phyloP scores from a whole-genome alignment of 2,329 filamentous ascomycete species.

The Seiridium cupressi region DNA sequence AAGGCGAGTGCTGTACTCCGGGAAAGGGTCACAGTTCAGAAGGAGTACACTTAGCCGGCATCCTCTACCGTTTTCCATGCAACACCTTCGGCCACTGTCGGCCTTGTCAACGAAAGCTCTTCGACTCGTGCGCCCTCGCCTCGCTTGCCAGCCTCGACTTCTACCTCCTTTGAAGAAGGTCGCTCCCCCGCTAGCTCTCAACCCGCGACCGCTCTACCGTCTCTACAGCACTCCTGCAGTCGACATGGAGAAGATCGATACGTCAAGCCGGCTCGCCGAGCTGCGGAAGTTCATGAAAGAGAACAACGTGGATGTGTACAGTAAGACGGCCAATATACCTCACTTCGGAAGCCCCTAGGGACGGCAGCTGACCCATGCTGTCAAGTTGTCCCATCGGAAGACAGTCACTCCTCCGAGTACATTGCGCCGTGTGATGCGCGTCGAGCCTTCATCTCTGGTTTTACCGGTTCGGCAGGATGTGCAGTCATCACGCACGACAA shows the following conservation, averaged over 20 bases:
- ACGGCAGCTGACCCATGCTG: constrained; percentile 19
- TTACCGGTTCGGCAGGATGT: constrained; percentile 91
- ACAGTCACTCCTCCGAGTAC: constrained; percentile 97
- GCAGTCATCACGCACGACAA: constrained; percentile 84
- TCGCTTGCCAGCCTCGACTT: not conserved
- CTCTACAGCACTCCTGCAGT: constrained; percentile 22
- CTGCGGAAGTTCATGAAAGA: constrained; percentile 86
- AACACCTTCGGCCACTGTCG: constrained; percentile 8
- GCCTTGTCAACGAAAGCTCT: constrained; percentile 6
- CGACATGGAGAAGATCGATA: constrained; percentile 76
- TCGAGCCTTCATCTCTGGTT: constrained; percentile 88
- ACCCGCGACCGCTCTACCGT: constrained; percentile 6
- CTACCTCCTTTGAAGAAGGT: not conserved
- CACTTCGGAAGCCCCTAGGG: constrained; percentile 12
- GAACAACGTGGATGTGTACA: constrained; percentile 85
- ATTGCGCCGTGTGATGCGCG: constrained; percentile 94
- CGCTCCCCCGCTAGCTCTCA: not conserved
- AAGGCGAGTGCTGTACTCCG: not conserved
- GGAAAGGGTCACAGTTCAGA: not conserved
- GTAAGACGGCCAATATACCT: constrained; percentile 50
- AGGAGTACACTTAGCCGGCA: not conserved
- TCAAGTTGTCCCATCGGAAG: constrained; percentile 91
- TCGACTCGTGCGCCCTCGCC: not conserved
- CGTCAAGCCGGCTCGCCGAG: constrained; percentile 69
- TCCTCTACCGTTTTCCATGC: constrained; percentile 2